These are phyloP conservation scores for Solanum chiquidenum DNA, from an alignment of 257 asterid species.

Conservation along the genomic window DNA sequence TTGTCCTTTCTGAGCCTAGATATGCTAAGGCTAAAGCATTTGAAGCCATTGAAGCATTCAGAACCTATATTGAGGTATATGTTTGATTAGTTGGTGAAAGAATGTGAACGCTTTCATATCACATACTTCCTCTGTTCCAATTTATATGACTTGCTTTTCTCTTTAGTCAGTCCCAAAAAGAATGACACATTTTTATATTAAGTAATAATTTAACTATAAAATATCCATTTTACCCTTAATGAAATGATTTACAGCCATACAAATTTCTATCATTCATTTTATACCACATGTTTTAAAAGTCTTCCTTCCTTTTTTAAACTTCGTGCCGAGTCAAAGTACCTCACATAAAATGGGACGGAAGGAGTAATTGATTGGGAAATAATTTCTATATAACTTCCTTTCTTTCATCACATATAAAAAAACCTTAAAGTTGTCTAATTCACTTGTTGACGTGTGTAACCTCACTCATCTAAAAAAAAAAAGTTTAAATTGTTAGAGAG, in stretches of 20 bases:
- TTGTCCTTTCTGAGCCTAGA: slow-evolving; percentile 56
- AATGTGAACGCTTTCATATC: not conserved
- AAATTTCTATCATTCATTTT: no score
- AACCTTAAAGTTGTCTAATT: not conserved
- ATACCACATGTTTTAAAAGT: no score
- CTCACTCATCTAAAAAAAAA: not conserved
- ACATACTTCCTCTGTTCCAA: no score
- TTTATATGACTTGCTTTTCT: no score
- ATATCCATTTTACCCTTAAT: no score
- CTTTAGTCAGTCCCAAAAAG: no score
- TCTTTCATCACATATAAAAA: not conserved
- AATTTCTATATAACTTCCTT: not conserved
- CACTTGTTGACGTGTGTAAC: not conserved
- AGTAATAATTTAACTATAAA: no score
- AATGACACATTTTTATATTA: no score
- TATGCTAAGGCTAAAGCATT: slow-evolving; percentile 64
- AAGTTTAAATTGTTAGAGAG: not conserved
- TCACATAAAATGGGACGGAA: no score
- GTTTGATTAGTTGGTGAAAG: not conserved
- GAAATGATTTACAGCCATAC: no score
- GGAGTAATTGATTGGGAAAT: not conserved
- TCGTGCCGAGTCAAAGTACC: no score
- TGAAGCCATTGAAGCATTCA: slow-evolving; percentile 62
- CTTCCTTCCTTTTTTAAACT: no score
- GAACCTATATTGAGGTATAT: slow-evolving; percentile 49